Percentiles rank a stretch among this genome's conserved stretches.
Evolutionary conservation across 345 rosid species (phyloP).

Genomic region (Gossypioides kirkii): DNA sequence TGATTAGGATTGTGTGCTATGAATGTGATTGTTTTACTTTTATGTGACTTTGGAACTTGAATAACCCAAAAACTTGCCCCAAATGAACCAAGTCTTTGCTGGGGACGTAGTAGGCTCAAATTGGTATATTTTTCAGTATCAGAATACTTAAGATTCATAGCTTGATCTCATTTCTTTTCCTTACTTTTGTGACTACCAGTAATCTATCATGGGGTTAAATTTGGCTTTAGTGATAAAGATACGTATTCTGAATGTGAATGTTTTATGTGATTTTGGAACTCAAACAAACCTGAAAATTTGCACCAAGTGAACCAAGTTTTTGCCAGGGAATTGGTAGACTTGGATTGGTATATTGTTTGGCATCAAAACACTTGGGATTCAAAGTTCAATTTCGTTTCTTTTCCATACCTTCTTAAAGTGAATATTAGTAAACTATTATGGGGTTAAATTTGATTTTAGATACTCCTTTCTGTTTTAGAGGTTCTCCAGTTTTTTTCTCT

Average conservation of each 20-base stretch:
- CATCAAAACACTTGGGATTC: not conserved
- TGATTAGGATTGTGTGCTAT: not conserved
- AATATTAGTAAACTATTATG: not conserved
- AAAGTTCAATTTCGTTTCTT: not conserved
- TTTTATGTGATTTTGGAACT: not conserved
- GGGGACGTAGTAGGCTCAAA: not conserved
- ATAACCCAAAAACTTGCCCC: not conserved
- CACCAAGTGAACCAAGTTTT: not conserved
- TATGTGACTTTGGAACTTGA: not conserved
- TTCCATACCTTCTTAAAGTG: not conserved
- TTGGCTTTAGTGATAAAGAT: not conserved
- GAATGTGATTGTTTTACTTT: not conserved
- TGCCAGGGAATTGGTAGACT: not conserved
- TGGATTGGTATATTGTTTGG: not conserved
- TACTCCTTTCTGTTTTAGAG: slow-evolving; percentile 27
- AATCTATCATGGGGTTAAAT: not conserved
- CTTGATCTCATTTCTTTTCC: not conserved
- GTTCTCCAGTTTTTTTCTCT: slow-evolving; percentile 21
- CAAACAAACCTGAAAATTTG: not conserved
- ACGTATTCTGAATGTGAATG: not conserved
- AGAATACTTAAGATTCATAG: not conserved
- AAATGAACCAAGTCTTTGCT: not conserved
- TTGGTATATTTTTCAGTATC: not conserved
- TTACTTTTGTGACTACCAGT: not conserved
- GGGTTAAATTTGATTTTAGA: slow-evolving; percentile 11